These are phyloP conservation scores for Erodium moschatum DNA, from an alignment of 441 rosid species.

Conservation along the genomic window DNA sequence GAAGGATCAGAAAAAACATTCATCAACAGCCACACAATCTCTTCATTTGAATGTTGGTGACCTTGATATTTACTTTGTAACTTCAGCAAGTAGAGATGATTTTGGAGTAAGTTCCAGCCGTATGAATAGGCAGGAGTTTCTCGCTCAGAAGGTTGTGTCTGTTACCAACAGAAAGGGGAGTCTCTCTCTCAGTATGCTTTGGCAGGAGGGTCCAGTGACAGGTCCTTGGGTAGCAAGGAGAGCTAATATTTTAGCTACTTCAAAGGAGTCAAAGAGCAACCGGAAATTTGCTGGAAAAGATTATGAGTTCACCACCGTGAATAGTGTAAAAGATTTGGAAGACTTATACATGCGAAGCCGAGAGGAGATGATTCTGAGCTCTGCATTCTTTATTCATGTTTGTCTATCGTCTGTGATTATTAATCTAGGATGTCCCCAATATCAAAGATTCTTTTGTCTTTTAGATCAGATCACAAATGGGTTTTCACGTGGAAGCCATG, in stretches of 20 bases:
- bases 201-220: constrained; percentile 64
- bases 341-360: constrained; percentile 46
- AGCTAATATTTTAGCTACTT: constrained; percentile 67
- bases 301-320: constrained; percentile 62
- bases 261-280: constrained; percentile 45
- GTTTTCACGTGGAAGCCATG: constrained; percentile 31
- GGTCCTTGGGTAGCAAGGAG: constrained; percentile 67
- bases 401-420: constrained; percentile 41
- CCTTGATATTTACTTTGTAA: constrained; percentile 55
- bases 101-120: too few relatives aligned
- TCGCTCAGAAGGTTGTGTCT: constrained; percentile 47
- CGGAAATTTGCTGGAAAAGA: constrained; percentile 43
- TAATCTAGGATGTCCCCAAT: constrained; percentile 45
- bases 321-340: constrained; percentile 48
- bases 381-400: constrained; percentile 53
- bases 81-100: constrained; percentile 29
- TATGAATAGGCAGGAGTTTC: constrained; percentile 29
- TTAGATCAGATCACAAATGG: constrained; percentile 44
- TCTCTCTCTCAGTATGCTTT: constrained; percentile 58
- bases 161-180: constrained; percentile 35
- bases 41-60: constrained; percentile 48
- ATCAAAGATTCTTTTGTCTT: constrained; percentile 36
- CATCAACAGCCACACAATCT: constrained; percentile 39
- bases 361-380: constrained; percentile 59
- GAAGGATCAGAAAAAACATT: constrained; percentile 27